phyloP scores from a whole-genome alignment of 1,284 basidiomycete species.

The Rhizoctonia solani region DNA sequence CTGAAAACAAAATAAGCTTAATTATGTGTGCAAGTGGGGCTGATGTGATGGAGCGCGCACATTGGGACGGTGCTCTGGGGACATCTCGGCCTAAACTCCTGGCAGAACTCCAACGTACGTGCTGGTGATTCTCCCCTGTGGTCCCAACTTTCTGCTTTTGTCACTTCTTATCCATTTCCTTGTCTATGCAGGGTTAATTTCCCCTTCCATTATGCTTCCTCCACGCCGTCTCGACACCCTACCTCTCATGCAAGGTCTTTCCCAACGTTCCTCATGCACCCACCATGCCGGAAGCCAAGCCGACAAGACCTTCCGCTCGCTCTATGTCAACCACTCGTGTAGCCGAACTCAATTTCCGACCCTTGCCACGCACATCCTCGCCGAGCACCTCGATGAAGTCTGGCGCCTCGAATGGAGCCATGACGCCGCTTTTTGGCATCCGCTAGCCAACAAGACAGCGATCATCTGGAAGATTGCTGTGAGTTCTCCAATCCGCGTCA shows the following conservation, averaged over 20 bases:
- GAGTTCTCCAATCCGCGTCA: constrained; percentile 45
- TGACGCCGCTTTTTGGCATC: constrained; percentile 80
- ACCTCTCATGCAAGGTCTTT: constrained; percentile 78
- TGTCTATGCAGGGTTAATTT: constrained; percentile 77
- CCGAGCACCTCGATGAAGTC: constrained; percentile 89
- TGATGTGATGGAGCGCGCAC: constrained; percentile 79
- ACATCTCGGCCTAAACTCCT: constrained; percentile 78
- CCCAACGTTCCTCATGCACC: constrained; percentile 76
- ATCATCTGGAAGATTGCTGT: constrained; percentile 90
- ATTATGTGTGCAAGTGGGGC: constrained; percentile 88
- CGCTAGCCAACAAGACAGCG: constrained; percentile 81
- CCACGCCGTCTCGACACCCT: constrained; percentile 83
- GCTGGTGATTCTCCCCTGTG: not conserved
- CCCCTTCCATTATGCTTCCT: constrained; percentile 90
- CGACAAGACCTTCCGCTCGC: constrained; percentile 71
- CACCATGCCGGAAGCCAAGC: constrained; percentile 66
- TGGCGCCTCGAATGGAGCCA: constrained; percentile 97
- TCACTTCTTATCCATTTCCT: too few species aligned
- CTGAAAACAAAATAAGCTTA: constrained; percentile 56
- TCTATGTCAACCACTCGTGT: constrained; percentile 87
- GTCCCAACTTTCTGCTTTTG: constrained; percentile 6
- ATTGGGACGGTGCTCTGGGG: constrained; percentile 88
- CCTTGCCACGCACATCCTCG: constrained; percentile 79
- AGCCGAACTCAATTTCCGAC: constrained; percentile 81
- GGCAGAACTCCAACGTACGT: constrained; percentile 79